Evolutionary conservation across 2,329 filamentous ascomycete species (phyloP).

Genomic region (Gaeumannomyces tritici): DNA sequence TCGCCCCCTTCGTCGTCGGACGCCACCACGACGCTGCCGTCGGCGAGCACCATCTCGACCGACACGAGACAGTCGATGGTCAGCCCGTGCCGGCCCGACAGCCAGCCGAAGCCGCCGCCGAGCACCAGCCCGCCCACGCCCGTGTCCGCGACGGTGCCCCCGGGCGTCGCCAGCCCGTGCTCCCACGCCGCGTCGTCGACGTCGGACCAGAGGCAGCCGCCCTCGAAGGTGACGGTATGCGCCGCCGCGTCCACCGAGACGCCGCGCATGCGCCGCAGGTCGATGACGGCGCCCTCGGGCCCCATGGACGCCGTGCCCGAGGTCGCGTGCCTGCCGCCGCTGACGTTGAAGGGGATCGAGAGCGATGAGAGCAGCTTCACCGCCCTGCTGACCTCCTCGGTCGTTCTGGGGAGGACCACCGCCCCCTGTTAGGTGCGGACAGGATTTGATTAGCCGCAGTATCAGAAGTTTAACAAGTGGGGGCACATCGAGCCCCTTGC

Average conservation of each 20-base stretch:
- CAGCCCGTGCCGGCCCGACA: constrained; percentile 44
- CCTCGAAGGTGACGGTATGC: constrained; percentile 36
- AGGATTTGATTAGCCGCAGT: neutral
- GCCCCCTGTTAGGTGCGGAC: neutral
- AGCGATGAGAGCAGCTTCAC: constrained; percentile 33
- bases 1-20: constrained; percentile 29
- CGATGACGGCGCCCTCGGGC: constrained; percentile 43
- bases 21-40: constrained; percentile 24
- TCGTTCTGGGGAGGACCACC: constrained; percentile 30
- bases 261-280: constrained; percentile 38
- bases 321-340: constrained; percentile 47
- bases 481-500: too few species aligned
- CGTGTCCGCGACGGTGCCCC: constrained; percentile 53
- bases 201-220: constrained; percentile 43
- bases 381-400: constrained; percentile 28
- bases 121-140: constrained; percentile 50
- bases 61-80: constrained; percentile 29
- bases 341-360: constrained; percentile 39
- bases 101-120: constrained; percentile 48
- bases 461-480: too few species aligned
- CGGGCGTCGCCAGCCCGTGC: constrained; percentile 46
- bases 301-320: constrained; percentile 35
- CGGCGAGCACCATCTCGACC: constrained; percentile 27
- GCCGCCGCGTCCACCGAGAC: constrained; percentile 35
- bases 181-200: constrained; percentile 40